Percentiles rank a stretch among this genome's conserved stretches.
Conservation (phyloP, 768 basidiomycete genomes). For the Lactifluus subvellereus region DNA sequence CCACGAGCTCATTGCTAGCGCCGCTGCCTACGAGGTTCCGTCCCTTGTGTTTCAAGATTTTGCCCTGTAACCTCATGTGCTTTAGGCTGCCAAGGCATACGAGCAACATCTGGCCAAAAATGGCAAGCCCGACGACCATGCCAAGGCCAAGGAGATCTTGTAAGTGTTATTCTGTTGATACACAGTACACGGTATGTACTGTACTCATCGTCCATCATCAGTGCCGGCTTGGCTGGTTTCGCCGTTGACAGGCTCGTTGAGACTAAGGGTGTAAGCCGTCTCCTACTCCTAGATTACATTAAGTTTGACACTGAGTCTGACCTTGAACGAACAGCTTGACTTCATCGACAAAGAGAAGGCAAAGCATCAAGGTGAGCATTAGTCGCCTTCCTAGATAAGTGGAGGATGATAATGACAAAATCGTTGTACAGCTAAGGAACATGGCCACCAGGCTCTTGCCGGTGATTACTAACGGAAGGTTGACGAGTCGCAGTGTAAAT, state of each 20-base stretch:
- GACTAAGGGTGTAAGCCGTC: constrained; percentile 46
- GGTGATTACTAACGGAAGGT: background rate
- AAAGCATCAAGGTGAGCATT: constrained; percentile 34
- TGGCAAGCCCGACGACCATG: constrained; percentile 47
- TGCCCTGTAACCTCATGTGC: constrained; percentile 23
- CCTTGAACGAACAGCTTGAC: constrained; percentile 35
- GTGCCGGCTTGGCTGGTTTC: constrained; percentile 51
- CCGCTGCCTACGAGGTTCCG: constrained; percentile 55
- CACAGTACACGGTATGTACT: constrained; percentile 1
- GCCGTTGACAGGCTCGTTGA: constrained; percentile 51
- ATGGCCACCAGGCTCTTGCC: background rate
- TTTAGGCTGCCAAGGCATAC: constrained; percentile 57
- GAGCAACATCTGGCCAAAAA: constrained; percentile 46
- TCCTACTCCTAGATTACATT: background rate
- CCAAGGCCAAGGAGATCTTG: constrained; percentile 52
- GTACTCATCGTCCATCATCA: constrained; percentile 26
- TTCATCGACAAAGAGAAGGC: constrained; percentile 40
- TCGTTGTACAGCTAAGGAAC: background rate
- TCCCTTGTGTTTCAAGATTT: background rate
- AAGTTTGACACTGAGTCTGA: background rate
- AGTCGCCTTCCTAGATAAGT: background rate
- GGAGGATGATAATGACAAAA: background rate
- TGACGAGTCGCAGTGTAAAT: background rate
- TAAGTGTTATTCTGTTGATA: constrained; percentile 21
- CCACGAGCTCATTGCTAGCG: constrained; percentile 63